phyloP scores from a whole-genome alignment of 148 eudicot genomes.

The Simmondsia chinensis region DNA sequence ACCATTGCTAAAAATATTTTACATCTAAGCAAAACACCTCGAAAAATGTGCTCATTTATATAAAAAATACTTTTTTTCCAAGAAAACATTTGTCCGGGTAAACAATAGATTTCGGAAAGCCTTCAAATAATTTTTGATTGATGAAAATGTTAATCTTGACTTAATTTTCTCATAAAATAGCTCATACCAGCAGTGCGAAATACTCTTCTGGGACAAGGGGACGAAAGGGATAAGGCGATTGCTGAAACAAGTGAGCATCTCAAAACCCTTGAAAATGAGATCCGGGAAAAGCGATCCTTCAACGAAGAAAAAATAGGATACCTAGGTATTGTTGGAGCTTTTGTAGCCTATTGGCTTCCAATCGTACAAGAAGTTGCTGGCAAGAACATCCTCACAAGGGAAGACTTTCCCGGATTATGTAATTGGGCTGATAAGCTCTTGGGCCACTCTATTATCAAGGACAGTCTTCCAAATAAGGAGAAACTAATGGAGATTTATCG shows the following conservation, averaged over 20 bases:
- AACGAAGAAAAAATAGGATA: slow-evolving; percentile 38
- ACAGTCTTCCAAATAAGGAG: slow-evolving; percentile 26
- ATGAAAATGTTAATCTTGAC: too few species aligned
- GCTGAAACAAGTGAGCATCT: slow-evolving; percentile 24
- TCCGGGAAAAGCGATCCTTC: slow-evolving; percentile 33
- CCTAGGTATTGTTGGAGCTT: slow-evolving; percentile 28
- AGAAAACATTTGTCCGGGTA: too few species aligned
- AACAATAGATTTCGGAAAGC: too few species aligned
- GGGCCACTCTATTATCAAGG: slow-evolving; percentile 13
- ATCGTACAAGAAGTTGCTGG: slow-evolving; percentile 17
- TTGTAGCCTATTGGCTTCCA: slow-evolving; percentile 29
- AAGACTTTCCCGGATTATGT: slow-evolving; percentile 23
- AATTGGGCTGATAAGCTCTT: slow-evolving; percentile 24
- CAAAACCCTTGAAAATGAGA: slow-evolving; percentile 27
- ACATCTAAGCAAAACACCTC: too few species aligned
- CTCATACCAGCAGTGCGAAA: slow-evolving; percentile 12
- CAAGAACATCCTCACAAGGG: slow-evolving; percentile 19
- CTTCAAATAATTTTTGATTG: too few species aligned
- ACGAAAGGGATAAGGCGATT: slow-evolving; percentile 21
- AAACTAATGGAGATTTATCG: slow-evolving; percentile 3
- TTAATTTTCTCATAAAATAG: too few species aligned
- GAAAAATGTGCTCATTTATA: too few species aligned
- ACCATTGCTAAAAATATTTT: too few species aligned
- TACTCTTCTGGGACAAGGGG: slow-evolving; percentile 13
- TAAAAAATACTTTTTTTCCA: too few species aligned